Base-by-base conservation (phyloP, 2,329 filamentous ascomycete genomes). In the Neurospora sp. region DNA sequence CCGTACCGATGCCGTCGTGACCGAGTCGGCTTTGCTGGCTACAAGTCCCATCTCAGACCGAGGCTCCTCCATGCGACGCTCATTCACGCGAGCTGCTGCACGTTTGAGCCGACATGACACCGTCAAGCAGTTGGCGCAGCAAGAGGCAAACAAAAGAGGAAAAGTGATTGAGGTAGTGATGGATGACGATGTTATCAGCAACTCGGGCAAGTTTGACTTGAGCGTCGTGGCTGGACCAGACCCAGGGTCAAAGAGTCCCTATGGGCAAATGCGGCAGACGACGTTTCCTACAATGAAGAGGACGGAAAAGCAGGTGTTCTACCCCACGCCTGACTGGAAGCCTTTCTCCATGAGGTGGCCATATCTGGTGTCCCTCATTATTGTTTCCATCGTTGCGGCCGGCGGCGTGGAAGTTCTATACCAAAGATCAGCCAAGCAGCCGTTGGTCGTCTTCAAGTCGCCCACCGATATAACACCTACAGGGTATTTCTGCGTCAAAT, bases 271-370 rank as follows among this genome's bases (percentile, higher is more conserved):
- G 71, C 80, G 80, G 5, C 80, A 78, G 28, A 79, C 80, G 15
- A 82, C 79, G 1, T 80, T 82, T 62, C 77, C 80, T 3, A 73
- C 74, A n/a, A 78, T 77, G 43, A 76, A 79, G 17, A 80, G 80
- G 68, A 82, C 82, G 0, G 52, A 62, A 8, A 62, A 62, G 52
- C 81, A 87, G 69, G 78, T 88, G 0, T 88, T 88, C 73, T 89
- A 87, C 72, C 87, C 88, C 0, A 85, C 87, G 70, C 86, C 87
- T 2, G 86, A 91, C 77, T 91, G 88, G 89, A 89, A 88, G 75
- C 89, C 88, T 0, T 85, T 89, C 71, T 84, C 85, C 0, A 90
- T 91, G 87, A 82, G 86, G 38, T 86, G 85, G 82, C 86, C 86
- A 0, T 91, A 89, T 73, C 81, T 91, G 2, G 75, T 80, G 1